phyloP scores from a whole-genome alignment of 2,329 filamentous ascomycete genomes.

The Diplodia corticola region DNA sequence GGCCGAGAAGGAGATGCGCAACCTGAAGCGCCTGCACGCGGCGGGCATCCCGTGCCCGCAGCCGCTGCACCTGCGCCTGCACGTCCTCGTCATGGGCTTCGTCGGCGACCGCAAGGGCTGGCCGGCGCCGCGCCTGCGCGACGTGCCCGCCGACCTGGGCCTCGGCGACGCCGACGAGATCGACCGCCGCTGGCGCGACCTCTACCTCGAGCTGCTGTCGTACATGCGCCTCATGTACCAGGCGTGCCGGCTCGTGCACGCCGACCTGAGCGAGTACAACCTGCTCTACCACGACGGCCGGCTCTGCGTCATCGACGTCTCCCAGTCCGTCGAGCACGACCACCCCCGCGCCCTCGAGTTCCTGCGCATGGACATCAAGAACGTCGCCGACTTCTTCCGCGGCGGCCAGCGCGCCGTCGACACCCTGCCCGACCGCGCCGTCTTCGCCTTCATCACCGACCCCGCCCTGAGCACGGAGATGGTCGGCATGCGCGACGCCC shows the following conservation, averaged over 20 bases:
- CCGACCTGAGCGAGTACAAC: slow-evolving; percentile 98
- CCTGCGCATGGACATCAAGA: slow-evolving; percentile 97
- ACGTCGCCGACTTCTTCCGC: slow-evolving; percentile 89
- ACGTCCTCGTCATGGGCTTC: slow-evolving; percentile 94
- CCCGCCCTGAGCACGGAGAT: slow-evolving; percentile 61
- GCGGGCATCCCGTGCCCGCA: slow-evolving; percentile 90
- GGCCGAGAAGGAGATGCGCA: slow-evolving; percentile 98
- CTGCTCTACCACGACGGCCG: slow-evolving; percentile 81
- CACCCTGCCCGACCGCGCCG: slow-evolving; percentile 71
- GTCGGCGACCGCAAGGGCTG: slow-evolving; percentile 83
- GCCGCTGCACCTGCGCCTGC: slow-evolving; percentile 83
- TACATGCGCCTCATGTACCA: slow-evolving; percentile 95
- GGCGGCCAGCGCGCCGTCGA: slow-evolving; percentile 71
- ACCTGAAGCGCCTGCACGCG: slow-evolving; percentile 78
- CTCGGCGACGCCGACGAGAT: slow-evolving; percentile 57
- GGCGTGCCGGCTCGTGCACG: slow-evolving; percentile 86
- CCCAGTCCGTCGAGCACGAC: slow-evolving; percentile 94
- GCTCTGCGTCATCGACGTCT: slow-evolving; percentile 95
- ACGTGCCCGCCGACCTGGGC: slow-evolving; percentile 68
- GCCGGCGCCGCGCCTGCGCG: slow-evolving; percentile 83
- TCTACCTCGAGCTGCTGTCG: slow-evolving; percentile 81
- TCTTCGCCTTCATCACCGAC: slow-evolving; percentile 80
- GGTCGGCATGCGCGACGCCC: slow-evolving; percentile 58
- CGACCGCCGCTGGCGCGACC: slow-evolving; percentile 69
- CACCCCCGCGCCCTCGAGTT: slow-evolving; percentile 93